Base-by-base conservation (phyloP, 1,284 basidiomycete species). In the Ustilago lituana region DNA sequence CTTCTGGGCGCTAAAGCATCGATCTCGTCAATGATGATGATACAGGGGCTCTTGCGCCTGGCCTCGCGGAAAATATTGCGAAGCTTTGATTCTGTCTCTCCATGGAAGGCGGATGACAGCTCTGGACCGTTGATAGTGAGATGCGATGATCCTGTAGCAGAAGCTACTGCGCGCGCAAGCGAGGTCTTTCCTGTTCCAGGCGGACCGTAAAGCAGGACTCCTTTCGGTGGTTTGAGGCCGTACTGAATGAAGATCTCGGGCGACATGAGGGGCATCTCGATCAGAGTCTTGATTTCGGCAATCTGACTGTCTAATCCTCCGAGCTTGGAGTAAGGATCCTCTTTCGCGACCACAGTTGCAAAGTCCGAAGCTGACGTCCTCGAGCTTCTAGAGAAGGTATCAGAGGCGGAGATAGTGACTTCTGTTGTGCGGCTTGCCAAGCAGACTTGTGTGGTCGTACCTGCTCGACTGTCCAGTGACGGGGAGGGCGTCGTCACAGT, bases 11-110 rank as follows among this genome's bases (percentile, higher is more conserved):
- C 95, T 19, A 98, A 84, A 0, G 94, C 94, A 76, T 99, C 96
- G 2, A 99, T 90, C 84, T 99, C 96, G 78, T 98, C 96, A 38
- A 99, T 85, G 26, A 99, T 90, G 47, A 98, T 88, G 68, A 99
- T 93, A 32, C 76, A 74, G 0, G 95, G 94, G 64, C 89, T 90
- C 72, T 89, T 88, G 32, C 86, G 84, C 47, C 88, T 87, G 0
- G 96, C 96, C 73, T 93, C 89, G 23, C 87, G 87, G 82, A 98
- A 99, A 0, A 98, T 89, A 20, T 90, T 90, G 17, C 95, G 88
- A 17, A 99, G 85, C 62, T 90, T 89, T 4, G 91, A 88, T 82
- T 98, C 95, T 1, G 94, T 97, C 84, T 98, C 95, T 37, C 95
- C 95, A 77, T 98, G 95, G 79, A 92, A 98, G 0, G 93, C 92